A percentile compares a stretch with the other conserved stretches of the same genome.
Evolutionary conservation across 257 asterid genomes (phyloP).

Genomic region (Eustoma russellianum): DNA sequence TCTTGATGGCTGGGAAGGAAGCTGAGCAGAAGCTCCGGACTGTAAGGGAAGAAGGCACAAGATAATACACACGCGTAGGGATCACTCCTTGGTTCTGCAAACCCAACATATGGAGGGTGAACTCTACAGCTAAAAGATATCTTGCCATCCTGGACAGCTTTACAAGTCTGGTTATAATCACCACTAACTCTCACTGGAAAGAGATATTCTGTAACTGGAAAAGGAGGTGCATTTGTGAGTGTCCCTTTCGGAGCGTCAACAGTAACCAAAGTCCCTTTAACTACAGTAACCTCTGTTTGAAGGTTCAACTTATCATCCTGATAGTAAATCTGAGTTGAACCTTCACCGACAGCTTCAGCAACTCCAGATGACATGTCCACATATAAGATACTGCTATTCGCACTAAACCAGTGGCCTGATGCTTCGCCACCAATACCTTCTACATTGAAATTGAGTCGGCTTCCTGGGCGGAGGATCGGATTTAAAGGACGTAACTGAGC

Average conservation of each 20-base stretch:
- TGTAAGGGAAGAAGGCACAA: slow-evolving; percentile 73
- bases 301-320: slow-evolving; percentile 39
- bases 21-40: slow-evolving; percentile 52
- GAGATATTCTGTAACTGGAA: slow-evolving; percentile 58
- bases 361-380: slow-evolving; percentile 55
- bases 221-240: slow-evolving; percentile 69
- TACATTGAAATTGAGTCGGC: slow-evolving; percentile 41
- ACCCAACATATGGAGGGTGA: slow-evolving; percentile 59
- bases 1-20: slow-evolving; percentile 26
- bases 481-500: slow-evolving; percentile 64
- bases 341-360: slow-evolving; percentile 71
- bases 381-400: slow-evolving; percentile 42
- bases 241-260: slow-evolving; percentile 58
- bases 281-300: slow-evolving; percentile 53
- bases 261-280: slow-evolving; percentile 36
- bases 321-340: slow-evolving; percentile 42
- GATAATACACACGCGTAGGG: slow-evolving; percentile 32
- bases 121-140: slow-evolving; percentile 44
- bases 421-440: slow-evolving; percentile 46
- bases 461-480: slow-evolving; percentile 53
- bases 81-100: slow-evolving; percentile 65
- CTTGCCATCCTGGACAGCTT: slow-evolving; percentile 19
- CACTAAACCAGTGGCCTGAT: slow-evolving; percentile 67
- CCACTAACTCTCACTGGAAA: slow-evolving; percentile 46
- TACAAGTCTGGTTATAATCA: slow-evolving; percentile 15